phyloP scores from a whole-genome alignment of 495 filamentous ascomycete species.

The Chaetomium fimeti region DNA sequence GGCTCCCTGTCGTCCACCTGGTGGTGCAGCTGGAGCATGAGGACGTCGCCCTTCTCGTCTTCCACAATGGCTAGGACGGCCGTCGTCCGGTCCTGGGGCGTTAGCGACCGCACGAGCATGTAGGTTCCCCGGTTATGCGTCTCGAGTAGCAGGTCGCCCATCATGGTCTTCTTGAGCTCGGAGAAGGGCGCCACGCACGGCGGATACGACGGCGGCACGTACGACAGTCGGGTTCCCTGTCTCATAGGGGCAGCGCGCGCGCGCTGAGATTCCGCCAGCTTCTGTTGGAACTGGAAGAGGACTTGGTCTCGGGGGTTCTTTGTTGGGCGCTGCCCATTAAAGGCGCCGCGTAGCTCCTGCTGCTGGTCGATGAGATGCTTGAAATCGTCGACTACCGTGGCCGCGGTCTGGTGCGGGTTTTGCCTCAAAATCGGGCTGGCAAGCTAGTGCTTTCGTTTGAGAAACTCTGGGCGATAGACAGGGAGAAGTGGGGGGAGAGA shows the following conservation, averaged over 20 bases:
- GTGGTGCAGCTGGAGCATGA: constrained; percentile 46
- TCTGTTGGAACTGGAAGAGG: neutral
- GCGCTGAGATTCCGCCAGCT: neutral
- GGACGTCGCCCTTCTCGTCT: constrained; percentile 46
- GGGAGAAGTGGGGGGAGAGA: too few species aligned
- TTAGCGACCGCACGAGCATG: constrained; percentile 42
- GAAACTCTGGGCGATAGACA: neutral
- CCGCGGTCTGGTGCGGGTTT: neutral
- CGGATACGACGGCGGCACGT: constrained; percentile 17
- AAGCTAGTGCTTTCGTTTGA: neutral
- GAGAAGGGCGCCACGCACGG: constrained; percentile 4
- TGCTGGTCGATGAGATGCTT: neutral
- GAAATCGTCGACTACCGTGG: neutral
- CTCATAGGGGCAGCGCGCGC: too few species aligned
- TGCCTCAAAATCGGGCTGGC: neutral
- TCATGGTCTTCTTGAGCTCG: constrained; percentile 12
- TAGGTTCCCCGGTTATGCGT: constrained; percentile 50
- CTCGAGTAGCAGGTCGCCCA: constrained; percentile 37
- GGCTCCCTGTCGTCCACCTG: constrained; percentile 35
- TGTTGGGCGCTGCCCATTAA: neutral
- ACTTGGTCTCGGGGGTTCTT: neutral
- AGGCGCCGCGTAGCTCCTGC: neutral
- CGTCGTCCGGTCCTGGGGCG: constrained; percentile 37
- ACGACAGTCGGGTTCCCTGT: neutral
- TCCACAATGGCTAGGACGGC: constrained; percentile 46